Evolutionary conservation across 2,329 filamentous ascomycete genomes (phyloP).

Genomic region (Tetracladium maxilliforme): DNA sequence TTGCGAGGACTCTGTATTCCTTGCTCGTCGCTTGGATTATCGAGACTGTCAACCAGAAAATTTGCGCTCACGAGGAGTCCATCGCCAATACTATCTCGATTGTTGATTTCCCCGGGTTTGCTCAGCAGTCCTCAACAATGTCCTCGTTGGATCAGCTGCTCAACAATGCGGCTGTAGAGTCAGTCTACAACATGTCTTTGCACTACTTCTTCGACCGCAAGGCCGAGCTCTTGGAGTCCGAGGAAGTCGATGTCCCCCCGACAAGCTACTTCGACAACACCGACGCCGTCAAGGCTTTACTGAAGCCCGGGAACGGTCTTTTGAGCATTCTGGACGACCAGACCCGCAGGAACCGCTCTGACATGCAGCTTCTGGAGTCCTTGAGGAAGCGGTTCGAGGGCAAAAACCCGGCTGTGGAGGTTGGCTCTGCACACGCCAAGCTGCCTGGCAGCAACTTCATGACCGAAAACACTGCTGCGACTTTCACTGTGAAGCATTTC

Average conservation of each 20-base stretch:
- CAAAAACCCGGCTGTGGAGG: constrained; percentile 81
- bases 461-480: constrained; percentile 64
- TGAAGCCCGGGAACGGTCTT: constrained; percentile 86
- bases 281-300: constrained; percentile 77
- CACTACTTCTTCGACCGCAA: constrained; percentile 95
- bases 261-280: constrained; percentile 98
- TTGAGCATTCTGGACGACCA: constrained; percentile 94
- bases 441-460: constrained; percentile 82
- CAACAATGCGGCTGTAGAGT: constrained; percentile 87
- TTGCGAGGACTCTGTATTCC: constrained; percentile 85
- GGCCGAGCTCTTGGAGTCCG: constrained; percentile 82
- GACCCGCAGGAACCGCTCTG: constrained; percentile 74
- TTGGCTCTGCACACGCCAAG: constrained; percentile 59
- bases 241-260: constrained; percentile 78
- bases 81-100: constrained; percentile 91
- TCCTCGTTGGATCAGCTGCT: constrained; percentile 84
- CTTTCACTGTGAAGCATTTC: constrained; percentile 88
- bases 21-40: constrained; percentile 88
- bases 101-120: constrained; percentile 92
- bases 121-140: constrained; percentile 68
- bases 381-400: constrained; percentile 85
- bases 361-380: constrained; percentile 81
- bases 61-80: constrained; percentile 75
- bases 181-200: constrained; percentile 81
- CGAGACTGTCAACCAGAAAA: constrained; percentile 78